These are phyloP conservation scores for Cladobotryum protrusum DNA, from an alignment of 2,329 filamentous ascomycete species.

Conservation along the genomic window DNA sequence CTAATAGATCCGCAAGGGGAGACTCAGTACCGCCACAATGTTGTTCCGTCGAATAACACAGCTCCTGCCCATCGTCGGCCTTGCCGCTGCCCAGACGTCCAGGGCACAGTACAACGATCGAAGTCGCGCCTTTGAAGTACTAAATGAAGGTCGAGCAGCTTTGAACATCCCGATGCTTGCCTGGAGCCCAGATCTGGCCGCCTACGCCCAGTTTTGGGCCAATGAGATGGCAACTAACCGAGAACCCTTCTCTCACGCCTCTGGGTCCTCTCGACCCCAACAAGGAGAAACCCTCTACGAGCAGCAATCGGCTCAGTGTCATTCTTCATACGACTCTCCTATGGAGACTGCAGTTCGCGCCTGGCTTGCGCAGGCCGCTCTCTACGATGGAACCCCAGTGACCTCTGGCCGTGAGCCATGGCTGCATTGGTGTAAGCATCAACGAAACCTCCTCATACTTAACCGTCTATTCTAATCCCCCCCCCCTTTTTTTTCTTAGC, in stretches of 20 bases:
- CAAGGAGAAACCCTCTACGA: slow-evolving; percentile 31
- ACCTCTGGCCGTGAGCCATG: slow-evolving; percentile 27
- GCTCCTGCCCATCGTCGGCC: background rate
- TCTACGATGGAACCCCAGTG: slow-evolving; percentile 26
- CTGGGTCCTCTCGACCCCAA: slow-evolving; percentile 23
- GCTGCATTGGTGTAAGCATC: slow-evolving; percentile 31
- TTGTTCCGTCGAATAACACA: background rate
- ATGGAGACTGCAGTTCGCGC: slow-evolving; percentile 23
- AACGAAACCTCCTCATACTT: background rate
- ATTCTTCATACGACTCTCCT: slow-evolving; percentile 23
- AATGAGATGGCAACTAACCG: slow-evolving; percentile 25
- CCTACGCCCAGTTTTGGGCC: slow-evolving; percentile 30
- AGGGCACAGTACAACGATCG: slow-evolving; percentile 18
- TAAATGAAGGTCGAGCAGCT: slow-evolving; percentile 27
- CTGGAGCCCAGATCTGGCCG: slow-evolving; percentile 25
- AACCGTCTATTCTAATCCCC: background rate
- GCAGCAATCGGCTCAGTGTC: slow-evolving; percentile 24
- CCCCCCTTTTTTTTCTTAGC: slow-evolving; percentile 16
- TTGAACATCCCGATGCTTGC: slow-evolving; percentile 22
- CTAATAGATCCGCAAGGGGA: background rate
- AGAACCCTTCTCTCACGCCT: slow-evolving; percentile 27
- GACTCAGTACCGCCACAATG: background rate
- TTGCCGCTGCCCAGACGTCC: background rate
- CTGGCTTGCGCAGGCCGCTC: slow-evolving; percentile 26
- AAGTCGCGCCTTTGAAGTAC: slow-evolving; percentile 19